phyloP scores from a whole-genome alignment of 1,139 yeast genomes.

The Trichomonascaceae sp. region DNA sequence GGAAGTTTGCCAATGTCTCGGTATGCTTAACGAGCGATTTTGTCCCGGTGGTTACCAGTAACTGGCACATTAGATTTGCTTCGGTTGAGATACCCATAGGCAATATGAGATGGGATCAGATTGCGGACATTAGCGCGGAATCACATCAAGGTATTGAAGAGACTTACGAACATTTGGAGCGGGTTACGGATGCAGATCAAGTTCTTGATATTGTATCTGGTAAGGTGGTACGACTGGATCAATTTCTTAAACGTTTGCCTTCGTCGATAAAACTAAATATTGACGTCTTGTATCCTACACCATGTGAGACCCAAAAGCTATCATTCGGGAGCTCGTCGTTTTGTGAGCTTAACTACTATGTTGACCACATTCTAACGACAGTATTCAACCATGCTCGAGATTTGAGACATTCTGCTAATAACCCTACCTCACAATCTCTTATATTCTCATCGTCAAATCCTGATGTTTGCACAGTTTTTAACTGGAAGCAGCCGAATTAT shows the following conservation, averaged over 20 bases:
- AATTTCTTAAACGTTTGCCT: slow-evolving; percentile 51
- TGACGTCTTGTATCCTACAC: slow-evolving; percentile 77
- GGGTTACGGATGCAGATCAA: slow-evolving; percentile 25
- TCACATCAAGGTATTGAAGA: slow-evolving; percentile 10
- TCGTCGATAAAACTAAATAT: slow-evolving; percentile 62
- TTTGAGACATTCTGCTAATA: slow-evolving; percentile 21
- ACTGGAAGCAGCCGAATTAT: slow-evolving; percentile 98
- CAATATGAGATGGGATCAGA: slow-evolving; percentile 40
- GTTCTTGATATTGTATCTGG: slow-evolving; percentile 32
- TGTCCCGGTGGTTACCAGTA: slow-evolving; percentile 77
- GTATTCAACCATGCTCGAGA: slow-evolving; percentile 68
- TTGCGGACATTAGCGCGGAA: slow-evolving; percentile 25
- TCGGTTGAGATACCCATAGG: slow-evolving; percentile 47
- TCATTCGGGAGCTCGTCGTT: slow-evolving; percentile 36
- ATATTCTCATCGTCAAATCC: slow-evolving; percentile 85
- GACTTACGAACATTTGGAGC: slow-evolving; percentile 27
- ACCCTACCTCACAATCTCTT: slow-evolving; percentile 45
- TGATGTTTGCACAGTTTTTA: slow-evolving; percentile 80
- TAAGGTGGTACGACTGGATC: slow-evolving; percentile 54
- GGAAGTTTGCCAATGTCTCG: slow-evolving; percentile 65
- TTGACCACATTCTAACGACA: slow-evolving; percentile 64
- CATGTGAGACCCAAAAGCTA: slow-evolving; percentile 42
- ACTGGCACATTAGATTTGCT: slow-evolving; percentile 51
- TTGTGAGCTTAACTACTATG: slow-evolving; percentile 58
- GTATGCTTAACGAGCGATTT: slow-evolving; percentile 76